Base-by-base conservation (phyloP, 2,329 filamentous ascomycete species). In the Talaromyces sp. region DNA sequence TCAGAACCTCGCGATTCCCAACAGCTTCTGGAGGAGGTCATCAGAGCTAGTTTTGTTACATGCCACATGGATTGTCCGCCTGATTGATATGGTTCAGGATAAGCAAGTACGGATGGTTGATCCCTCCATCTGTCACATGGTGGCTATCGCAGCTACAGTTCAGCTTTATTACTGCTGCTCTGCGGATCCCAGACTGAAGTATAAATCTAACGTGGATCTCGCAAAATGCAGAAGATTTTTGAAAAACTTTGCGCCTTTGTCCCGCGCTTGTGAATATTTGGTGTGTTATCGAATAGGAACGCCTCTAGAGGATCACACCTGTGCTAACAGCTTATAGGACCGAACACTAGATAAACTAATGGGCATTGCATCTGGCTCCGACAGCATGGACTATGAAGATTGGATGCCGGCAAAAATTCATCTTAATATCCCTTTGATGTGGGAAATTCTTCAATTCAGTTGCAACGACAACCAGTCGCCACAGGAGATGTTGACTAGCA, bases 121-220 rank as follows among this genome's bases (percentile, higher is more conserved):
- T 64, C 81, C 81, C 0, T 84, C 83, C 66, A 81, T 84, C 36
- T 81, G 79, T 0, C 81, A 84, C 51, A 77, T 76, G 1, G 80
- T 80, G 0, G 81, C 80, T 3, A 82, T 84, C 39, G 81, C 82
- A 0, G 81, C 81, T 0, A 84, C 81, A 0, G 80, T 84, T 2
- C 82, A 83, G 58, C 72, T 84, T 0, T 84, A 83, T 64, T 83
- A 81, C 62, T 83, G 81, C 66, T 82, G 81, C 47, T 81, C 81
- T 0, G 79, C 79, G 0, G 79, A 81, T 7, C 66, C 78, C 0
- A 73, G 77, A 56, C 65, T 83, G 11, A 83, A 81, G 63, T 77
- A 80, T 66, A 82, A 83, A 67, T 82, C 80, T 0, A 81, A 81
- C 32, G 77, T 78, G 0, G 81, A 83, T 62, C 81, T 83, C 70